phyloP scores from a whole-genome alignment of 2,329 filamentous ascomycete species.

The Thelonectria rubi region DNA sequence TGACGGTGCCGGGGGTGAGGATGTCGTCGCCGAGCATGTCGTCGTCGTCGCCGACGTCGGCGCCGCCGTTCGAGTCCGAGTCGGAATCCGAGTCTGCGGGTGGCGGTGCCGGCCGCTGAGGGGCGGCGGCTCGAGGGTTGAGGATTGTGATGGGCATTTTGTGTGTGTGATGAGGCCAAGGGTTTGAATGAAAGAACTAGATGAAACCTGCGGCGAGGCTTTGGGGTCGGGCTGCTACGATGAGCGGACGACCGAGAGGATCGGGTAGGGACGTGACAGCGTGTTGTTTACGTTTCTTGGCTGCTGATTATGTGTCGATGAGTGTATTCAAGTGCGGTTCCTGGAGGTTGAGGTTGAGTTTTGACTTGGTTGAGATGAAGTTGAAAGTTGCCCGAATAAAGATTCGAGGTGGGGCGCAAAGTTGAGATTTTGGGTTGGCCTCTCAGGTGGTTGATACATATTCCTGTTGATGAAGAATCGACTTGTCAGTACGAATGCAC shows the following conservation, averaged over 20 bases:
- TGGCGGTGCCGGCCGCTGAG: slow-evolving; percentile 26
- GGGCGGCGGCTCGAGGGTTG: slow-evolving; percentile 50
- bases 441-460: slow-evolving; percentile 7
- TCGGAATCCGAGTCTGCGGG: slow-evolving; percentile 47
- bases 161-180: slow-evolving; percentile 27
- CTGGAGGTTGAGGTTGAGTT: slow-evolving; percentile 16
- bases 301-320: neutral
- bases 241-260: neutral
- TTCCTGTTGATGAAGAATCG: no score
- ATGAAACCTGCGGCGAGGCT: slow-evolving; percentile 1
- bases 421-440: slow-evolving; percentile 41
- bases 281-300: neutral
- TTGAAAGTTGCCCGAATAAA: slow-evolving; percentile 28
- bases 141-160: slow-evolving; percentile 61
- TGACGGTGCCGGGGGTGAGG: slow-evolving; percentile 87
- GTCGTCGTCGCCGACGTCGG: slow-evolving; percentile 55
- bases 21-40: slow-evolving; percentile 57
- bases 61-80: slow-evolving; percentile 57
- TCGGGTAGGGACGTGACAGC: neutral
- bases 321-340: neutral
- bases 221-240: neutral
- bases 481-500: no score
- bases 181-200: neutral
- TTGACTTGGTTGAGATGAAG: slow-evolving; percentile 24
- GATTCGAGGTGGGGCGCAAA: slow-evolving; percentile 42